Base-by-base conservation (phyloP, 208 protist genomes). In the Leptomonas pyrrhocoris region DNA sequence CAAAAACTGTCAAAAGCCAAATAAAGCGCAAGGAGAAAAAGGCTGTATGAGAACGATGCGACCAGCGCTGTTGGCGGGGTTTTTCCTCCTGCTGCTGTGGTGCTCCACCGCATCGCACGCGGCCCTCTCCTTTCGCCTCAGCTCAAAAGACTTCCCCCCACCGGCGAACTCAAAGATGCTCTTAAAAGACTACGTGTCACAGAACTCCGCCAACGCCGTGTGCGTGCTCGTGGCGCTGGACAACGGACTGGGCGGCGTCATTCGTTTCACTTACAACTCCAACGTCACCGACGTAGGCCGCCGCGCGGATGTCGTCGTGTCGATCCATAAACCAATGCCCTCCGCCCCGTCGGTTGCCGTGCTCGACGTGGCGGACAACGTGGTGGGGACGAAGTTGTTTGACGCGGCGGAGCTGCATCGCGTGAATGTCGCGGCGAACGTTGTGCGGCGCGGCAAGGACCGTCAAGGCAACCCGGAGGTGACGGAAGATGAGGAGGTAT, bases 251-350 rank as follows among this genome's bases (percentile, higher is more conserved):
- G 74, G 57, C 28, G 81, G 68, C 5, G 61, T 72, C 18, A 66
- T 84, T 15, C 71, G 68, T 63, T 87, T 87, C 50, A 66, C 60
- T 15, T 81, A 83, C 61, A 38, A 23, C 40, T 76, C 68, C n/a
- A 87, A 81, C 67, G 30, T 86, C 3, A 77, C 67, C 27, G 51
- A 75, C 36, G 38, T 61, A 4, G 34, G 54, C 12, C 49, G 72
- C 31, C 77, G 78, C 31, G 60, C 60, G 1, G 54, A 73, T 5
- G 43, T 87, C 30, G 25, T 87, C 0, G 53, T 87, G 18, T 73
- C 78, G 6, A 60, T 70, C 46, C 81, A 87, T 62, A 23, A 27
- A 19, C 81, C 81, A 2, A 23, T n/a, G 19, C 25, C n/a, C 2
- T 64, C 71, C 3, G 45, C 55, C 12, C 43, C 58, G 13, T 66